These are phyloP conservation scores for Mucuna pruriens DNA, from an alignment of 306 rosid genomes.

Conservation along the genomic window DNA sequence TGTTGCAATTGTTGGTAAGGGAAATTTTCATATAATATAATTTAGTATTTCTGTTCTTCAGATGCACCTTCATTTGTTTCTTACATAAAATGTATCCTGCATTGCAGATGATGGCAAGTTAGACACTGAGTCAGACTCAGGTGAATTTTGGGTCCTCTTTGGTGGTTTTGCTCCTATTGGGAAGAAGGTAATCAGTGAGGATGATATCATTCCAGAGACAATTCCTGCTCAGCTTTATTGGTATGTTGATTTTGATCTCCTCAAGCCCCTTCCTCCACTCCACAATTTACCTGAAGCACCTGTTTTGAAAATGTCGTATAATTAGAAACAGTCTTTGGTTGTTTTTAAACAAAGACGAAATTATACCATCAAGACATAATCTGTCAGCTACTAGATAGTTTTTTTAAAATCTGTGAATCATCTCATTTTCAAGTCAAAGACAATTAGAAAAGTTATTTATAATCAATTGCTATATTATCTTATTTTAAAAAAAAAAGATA, in stretches of 20 bases:
- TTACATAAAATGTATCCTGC: conserved; percentile 32
- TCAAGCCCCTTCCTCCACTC: neutral
- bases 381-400: neutral
- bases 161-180: conserved; percentile 99
- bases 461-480: conserved; percentile 3
- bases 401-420: neutral
- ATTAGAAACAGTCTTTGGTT: neutral
- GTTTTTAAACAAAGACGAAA: neutral
- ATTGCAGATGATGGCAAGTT: conserved; percentile 93
- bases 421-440: conserved; percentile 5
- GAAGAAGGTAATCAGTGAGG: conserved; percentile 79
- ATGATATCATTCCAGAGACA: conserved; percentile 83
- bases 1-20: conserved; percentile 95
- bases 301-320: neutral
- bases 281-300: neutral
- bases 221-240: conserved; percentile 73
- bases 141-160: conserved; percentile 98
- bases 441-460: neutral
- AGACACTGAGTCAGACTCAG: conserved; percentile 96
- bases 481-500: neutral
- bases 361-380: conserved; percentile 2
- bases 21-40: conserved; percentile 17
- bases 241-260: conserved; percentile 45
- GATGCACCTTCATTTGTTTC: conserved; percentile 21
- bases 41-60: conserved; percentile 21